phyloP scores from a whole-genome alignment of 805 yeast species.

The Starmerella vaccinii region DNA sequence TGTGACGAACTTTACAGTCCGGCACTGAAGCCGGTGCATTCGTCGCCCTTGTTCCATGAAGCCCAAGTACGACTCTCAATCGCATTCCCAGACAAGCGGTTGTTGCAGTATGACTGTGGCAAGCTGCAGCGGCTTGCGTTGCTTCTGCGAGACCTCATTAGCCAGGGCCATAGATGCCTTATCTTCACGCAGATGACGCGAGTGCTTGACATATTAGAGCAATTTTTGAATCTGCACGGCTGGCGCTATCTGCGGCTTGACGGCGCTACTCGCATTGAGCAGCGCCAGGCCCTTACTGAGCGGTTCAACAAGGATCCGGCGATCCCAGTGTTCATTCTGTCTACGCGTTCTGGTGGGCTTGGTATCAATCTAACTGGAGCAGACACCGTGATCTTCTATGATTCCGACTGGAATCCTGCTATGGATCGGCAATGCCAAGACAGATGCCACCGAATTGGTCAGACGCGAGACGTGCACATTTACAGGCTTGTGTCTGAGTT shows the following conservation, averaged over 20 bases:
- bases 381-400: slow-evolving; percentile 95
- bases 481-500: slow-evolving; percentile 92
- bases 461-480: slow-evolving; percentile 93
- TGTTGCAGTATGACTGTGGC: slow-evolving; percentile 93
- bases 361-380: slow-evolving; percentile 98
- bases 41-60: slow-evolving; percentile 55
- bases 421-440: slow-evolving; percentile 99
- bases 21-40: slow-evolving; percentile 25
- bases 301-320: slow-evolving; percentile 77
- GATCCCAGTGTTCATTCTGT: slow-evolving; percentile 81
- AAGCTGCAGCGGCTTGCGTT: slow-evolving; percentile 77
- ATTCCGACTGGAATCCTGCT: slow-evolving; percentile 98
- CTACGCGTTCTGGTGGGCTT: slow-evolving; percentile 95
- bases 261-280: slow-evolving; percentile 96
- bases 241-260: slow-evolving; percentile 89
- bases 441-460: slow-evolving; percentile 98
- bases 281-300: slow-evolving; percentile 88
- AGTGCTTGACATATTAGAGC: slow-evolving; percentile 85
- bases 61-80: slow-evolving; percentile 78
- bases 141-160: slow-evolving; percentile 63
- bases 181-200: slow-evolving; percentile 98
- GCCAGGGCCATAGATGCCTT: slow-evolving; percentile 84
- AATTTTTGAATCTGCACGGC: slow-evolving; percentile 87
- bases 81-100: slow-evolving; percentile 91
- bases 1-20: slow-evolving; percentile 2